Percentiles rank a stretch among this genome's conserved stretches.
Conservation (phyloP, 768 basidiomycete genomes). For the Vararia minispora region DNA sequence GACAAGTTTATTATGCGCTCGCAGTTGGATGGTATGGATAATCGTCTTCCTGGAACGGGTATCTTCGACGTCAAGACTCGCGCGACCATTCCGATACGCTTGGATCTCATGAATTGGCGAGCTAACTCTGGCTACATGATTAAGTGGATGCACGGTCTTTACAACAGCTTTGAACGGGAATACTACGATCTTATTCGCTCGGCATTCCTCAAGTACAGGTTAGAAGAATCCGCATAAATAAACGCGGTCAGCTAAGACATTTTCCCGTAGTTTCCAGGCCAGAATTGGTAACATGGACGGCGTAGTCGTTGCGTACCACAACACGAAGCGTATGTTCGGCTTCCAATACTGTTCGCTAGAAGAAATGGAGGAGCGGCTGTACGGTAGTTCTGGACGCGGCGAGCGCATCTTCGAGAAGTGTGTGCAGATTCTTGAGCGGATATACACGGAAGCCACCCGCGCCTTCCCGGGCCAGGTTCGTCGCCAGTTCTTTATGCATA, state of each 20-base stretch:
- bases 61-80: constrained; percentile 97
- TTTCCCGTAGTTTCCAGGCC: constrained; percentile 68
- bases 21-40: constrained; percentile 82
- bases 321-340: constrained; percentile 78
- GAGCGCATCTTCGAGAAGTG: constrained; percentile 68
- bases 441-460: constrained; percentile 44
- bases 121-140: constrained; percentile 78
- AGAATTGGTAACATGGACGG: constrained; percentile 98
- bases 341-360: constrained; percentile 86
- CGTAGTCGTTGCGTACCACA: constrained; percentile 80
- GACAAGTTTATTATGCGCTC: constrained; percentile 80
- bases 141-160: constrained; percentile 42
- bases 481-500: constrained; percentile 2
- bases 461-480: constrained; percentile 60
- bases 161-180: constrained; percentile 84
- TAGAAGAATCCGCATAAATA: constrained; percentile 10
- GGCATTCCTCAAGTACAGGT: constrained; percentile 93
- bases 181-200: constrained; percentile 91
- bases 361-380: constrained; percentile 81
- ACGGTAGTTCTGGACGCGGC: constrained; percentile 53
- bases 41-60: constrained; percentile 75
- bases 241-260: constrained; percentile 2
- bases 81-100: constrained; percentile 71
- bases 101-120: constrained; percentile 81
- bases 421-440: constrained; percentile 54